Percentiles rank a stretch among this genome's conserved stretches.
Evolutionary conservation across 1,284 basidiomycete species (phyloP).

Genomic region (Laetiporus sulphureus): DNA sequence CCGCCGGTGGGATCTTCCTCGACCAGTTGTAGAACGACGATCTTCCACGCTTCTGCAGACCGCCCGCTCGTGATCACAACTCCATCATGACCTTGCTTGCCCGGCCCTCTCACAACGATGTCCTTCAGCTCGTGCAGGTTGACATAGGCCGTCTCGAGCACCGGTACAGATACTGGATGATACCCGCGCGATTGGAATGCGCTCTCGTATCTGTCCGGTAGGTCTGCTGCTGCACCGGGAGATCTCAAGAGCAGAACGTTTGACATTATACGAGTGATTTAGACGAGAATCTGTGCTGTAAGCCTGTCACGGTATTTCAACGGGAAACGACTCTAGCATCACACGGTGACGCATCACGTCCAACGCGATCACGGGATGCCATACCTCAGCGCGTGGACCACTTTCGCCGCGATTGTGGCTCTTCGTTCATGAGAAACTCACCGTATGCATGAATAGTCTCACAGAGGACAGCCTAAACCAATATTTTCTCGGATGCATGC

Average conservation of each 20-base stretch:
- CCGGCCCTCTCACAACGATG: constrained; percentile 35
- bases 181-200: constrained; percentile 29
- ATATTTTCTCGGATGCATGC: too few relatives aligned
- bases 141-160: constrained; percentile 54
- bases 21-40: constrained; percentile 12
- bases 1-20: not conserved
- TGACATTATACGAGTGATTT: not conserved
- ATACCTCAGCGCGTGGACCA: too few relatives aligned
- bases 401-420: too few relatives aligned
- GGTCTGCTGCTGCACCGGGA: constrained; percentile 34
- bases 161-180: constrained; percentile 49
- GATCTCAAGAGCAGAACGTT: constrained; percentile 50
- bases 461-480: too few relatives aligned
- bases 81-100: constrained; percentile 34
- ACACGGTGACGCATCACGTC: too few relatives aligned
- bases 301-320: too few relatives aligned
- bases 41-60: constrained; percentile 59
- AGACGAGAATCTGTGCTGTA: too few relatives aligned
- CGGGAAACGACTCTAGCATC: too few relatives aligned
- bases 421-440: too few relatives aligned
- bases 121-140: constrained; percentile 40
- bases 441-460: too few relatives aligned
- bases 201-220: constrained; percentile 22
- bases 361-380: too few relatives aligned
- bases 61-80: constrained; percentile 71